These are phyloP conservation scores for Brassica carinata DNA, from an alignment of 345 rosid genomes.

Conservation along the genomic window DNA sequence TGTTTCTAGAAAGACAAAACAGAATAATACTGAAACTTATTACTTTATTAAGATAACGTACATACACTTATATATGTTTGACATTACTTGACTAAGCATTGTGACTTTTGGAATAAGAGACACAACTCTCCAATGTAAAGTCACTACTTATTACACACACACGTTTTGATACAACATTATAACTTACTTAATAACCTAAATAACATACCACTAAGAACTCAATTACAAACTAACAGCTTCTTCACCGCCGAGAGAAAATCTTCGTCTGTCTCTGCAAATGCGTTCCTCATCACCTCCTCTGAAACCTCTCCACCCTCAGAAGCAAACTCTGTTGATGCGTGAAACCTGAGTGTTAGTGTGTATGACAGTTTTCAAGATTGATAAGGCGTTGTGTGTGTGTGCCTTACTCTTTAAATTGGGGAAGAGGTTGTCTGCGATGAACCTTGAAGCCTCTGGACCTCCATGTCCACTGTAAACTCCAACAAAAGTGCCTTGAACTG, in stretches of 20 bases:
- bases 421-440: conserved; percentile 61
- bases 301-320: conserved; percentile 54
- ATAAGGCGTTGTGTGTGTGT: background rate
- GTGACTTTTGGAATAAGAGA: too few relatives aligned
- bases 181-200: too few relatives aligned
- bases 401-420: conserved; percentile 63
- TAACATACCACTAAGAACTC: too few relatives aligned
- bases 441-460: conserved; percentile 73
- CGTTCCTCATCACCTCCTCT: conserved; percentile 54
- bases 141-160: too few relatives aligned
- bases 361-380: background rate
- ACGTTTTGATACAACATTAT: too few relatives aligned
- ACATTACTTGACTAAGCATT: too few relatives aligned
- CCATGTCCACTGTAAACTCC: conserved; percentile 91
- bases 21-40: too few relatives aligned
- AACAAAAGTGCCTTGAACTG: conserved; percentile 59
- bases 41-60: too few relatives aligned
- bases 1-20: too few relatives aligned
- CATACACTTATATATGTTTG: too few relatives aligned
- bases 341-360: conserved; percentile 21
- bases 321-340: conserved; percentile 51
- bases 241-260: conserved; percentile 58
- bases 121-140: too few relatives aligned
- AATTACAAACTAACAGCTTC: conserved; percentile 32
- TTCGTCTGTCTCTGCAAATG: conserved; percentile 62